Evolutionary conservation across 148 eudicot species (phyloP), one percentile per base, ranked within the genome.

Genomic region (Limonium bicolor): DNA sequence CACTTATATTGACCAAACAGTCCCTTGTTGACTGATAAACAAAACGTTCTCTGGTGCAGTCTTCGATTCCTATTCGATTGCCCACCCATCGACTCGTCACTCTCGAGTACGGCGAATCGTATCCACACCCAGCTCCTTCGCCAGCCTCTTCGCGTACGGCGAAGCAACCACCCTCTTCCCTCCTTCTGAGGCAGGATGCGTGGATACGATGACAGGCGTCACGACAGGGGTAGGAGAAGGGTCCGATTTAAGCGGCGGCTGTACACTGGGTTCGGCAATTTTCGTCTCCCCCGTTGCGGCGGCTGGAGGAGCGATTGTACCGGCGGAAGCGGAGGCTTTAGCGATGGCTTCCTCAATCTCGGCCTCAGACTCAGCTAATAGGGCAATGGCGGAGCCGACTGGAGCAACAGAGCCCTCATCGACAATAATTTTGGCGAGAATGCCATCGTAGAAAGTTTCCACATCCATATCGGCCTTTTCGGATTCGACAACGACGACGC

Each of bases 381-480:
- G 27, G 2, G 88, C 99, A 55, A 90, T 90, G 27, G 97, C 80
- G 45, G 93, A 80, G 2, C 97, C 97, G 1, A 88, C 97, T 4
- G 93, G 59, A 22, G 95, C 97, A 9, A 69, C 68, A n/a, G 58
- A 58, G 5, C 99, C 97, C 32, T 90, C 93, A 0, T 73, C 82
- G 13, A 82, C 94, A 24, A 86, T 60, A 61, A 86, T 78, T 23
- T 75, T 78, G 1, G 94, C 96, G 9, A 86, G 54, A 15, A 57
- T 69, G 16, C 96, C 96, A 15, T 90, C 95, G 52, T 90, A 84
- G 47, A 90, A 90, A 6, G 99, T 84, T 62, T 90, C 99, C 23
- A 82, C 96, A 41, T 78, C 96, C 94, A 82, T 86, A 44, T 90
- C 99, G 22, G 99, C 99, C 58, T 90, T 90, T 32, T 90, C 99